phyloP scores from a whole-genome alignment of 2,329 filamentous ascomycete species.

The Colletotrichum costaricense region DNA sequence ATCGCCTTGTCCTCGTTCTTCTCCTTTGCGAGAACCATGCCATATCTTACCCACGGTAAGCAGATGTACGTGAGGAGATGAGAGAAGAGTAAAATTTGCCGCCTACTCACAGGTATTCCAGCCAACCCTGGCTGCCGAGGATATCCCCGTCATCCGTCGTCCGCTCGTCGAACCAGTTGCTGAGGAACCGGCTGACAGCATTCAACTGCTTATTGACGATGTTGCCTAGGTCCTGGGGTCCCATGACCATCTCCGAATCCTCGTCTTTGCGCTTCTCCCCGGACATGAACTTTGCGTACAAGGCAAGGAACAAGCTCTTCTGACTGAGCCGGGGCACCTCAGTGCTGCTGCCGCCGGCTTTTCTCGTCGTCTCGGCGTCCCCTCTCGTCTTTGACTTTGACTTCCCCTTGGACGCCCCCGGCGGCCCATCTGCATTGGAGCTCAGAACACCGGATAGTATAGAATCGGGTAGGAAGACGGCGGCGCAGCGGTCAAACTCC shows the following conservation, averaged over 20 bases:
- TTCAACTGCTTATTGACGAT: slow-evolving; percentile 88
- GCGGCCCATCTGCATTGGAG: slow-evolving; percentile 54
- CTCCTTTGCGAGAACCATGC: slow-evolving; percentile 87
- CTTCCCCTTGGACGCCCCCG: slow-evolving; percentile 66
- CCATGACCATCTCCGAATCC: slow-evolving; percentile 96
- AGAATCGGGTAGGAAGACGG: slow-evolving; percentile 87
- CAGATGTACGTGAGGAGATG: not conserved
- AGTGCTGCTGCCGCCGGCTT: slow-evolving; percentile 34
- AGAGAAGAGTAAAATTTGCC: too few relatives aligned
- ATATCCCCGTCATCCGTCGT: slow-evolving; percentile 68
- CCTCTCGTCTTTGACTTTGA: slow-evolving; percentile 64
- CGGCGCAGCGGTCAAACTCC: slow-evolving; percentile 93
- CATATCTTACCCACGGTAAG: slow-evolving; percentile 68
- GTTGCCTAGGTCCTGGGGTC: slow-evolving; percentile 87
- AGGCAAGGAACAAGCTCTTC: slow-evolving; percentile 88
- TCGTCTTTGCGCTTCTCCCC: slow-evolving; percentile 97
- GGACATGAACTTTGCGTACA: slow-evolving; percentile 92
- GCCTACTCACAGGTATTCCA: slow-evolving; percentile 78
- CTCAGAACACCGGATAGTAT: slow-evolving; percentile 75
- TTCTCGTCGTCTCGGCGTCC: slow-evolving; percentile 36
- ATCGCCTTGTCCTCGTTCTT: slow-evolving; percentile 90
- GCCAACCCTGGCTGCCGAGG: slow-evolving; percentile 84
- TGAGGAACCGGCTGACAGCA: slow-evolving; percentile 78
- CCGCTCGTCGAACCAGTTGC: slow-evolving; percentile 82
- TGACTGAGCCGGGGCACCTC: slow-evolving; percentile 77